Base-by-base conservation (phyloP, 108 stramenopile species). In the Cyclotella kingstonii region DNA sequence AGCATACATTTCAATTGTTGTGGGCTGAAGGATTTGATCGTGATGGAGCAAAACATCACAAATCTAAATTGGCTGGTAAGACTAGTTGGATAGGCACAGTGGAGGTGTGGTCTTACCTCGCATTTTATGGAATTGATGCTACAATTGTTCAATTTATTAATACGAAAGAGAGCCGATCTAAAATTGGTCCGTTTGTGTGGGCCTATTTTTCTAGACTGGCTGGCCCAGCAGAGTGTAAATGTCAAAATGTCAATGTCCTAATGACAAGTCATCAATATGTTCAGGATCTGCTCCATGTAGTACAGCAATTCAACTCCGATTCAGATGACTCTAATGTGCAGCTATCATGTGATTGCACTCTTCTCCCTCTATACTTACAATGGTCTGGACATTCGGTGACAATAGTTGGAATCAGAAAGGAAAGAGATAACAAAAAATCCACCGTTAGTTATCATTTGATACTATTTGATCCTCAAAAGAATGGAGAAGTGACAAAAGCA, bases 351-450 rank as follows among this genome's bases (percentile, higher is more conserved):
- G 48, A 23, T 5, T 73, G 67, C 22, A 45, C 76, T 5, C 35
- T 68, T 17, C 46, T 79, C 5, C 87, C 90, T 21, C 40, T 92
- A 15, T 92, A 92, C 52, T 56, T 92, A 23, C 91, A 92, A 69
- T 92, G 91, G 91, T 71, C 85, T 44, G 91, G 91, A 35, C 91
- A 92, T 61, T 85, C 85, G n/a, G 84, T 92, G 7, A 87, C 86
- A 1, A 57, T 92, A 21, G 82, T 87, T 35, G 91, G 87, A 1
- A 63, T 82, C 9, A 53, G 63, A 8, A 54, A 45, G 61, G 80
- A 61, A 36, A 31, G 39, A 25, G 9, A 17, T n/a, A 28, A 7
- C 27, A 60, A 45, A 19, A 23, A 28, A 3, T n/a, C 40, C 4
- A 26, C 33, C 11, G 45, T 36, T 9, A 27, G 54, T 26, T 54